phyloP scores from a whole-genome alignment of 495 filamentous ascomycete species.

The Xylaria bambusicola region DNA sequence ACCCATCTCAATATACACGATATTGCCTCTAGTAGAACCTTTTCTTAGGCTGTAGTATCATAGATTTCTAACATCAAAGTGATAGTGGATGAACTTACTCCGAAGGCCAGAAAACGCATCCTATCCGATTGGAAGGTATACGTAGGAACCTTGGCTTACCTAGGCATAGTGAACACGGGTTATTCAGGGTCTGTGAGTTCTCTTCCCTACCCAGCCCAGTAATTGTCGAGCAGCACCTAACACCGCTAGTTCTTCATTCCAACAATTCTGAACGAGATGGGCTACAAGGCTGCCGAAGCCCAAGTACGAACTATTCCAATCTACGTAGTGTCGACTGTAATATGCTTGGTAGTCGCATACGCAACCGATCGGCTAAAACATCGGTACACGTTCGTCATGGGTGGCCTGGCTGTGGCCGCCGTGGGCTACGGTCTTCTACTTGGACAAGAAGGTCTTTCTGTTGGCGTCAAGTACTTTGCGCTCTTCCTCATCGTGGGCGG shows the following conservation, averaged over 20 bases:
- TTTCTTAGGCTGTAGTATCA: not conserved
- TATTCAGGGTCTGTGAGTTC: conserved; percentile 13
- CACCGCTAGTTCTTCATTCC: conserved; percentile 50
- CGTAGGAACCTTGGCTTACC: conserved; percentile 37
- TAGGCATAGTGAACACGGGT: conserved; percentile 14
- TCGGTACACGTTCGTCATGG: conserved; percentile 38
- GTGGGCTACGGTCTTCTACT: conserved; percentile 54
- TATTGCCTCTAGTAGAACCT: no score
- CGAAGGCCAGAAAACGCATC: conserved; percentile 67
- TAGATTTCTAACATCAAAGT: conserved; percentile 2
- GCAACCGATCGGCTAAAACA: conserved; percentile 42
- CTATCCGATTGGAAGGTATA: conserved; percentile 68
- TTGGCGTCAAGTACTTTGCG: conserved; percentile 40
- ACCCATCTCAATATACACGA: no score
- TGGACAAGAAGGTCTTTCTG: conserved; percentile 27
- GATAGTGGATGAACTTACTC: conserved; percentile 64
- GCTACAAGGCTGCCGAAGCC: conserved; percentile 49
- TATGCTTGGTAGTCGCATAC: conserved; percentile 42
- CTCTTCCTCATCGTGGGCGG: conserved; percentile 43
- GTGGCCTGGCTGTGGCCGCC: conserved; percentile 66
- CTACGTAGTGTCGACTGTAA: conserved; percentile 48
- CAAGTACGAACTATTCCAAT: conserved; percentile 56
- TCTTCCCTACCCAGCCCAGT: not conserved
- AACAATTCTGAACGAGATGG: conserved; percentile 54
- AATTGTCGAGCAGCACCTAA: conserved; percentile 12